Base-by-base conservation (phyloP, 1,139 yeast genomes). In the Geotrichum australiense region DNA sequence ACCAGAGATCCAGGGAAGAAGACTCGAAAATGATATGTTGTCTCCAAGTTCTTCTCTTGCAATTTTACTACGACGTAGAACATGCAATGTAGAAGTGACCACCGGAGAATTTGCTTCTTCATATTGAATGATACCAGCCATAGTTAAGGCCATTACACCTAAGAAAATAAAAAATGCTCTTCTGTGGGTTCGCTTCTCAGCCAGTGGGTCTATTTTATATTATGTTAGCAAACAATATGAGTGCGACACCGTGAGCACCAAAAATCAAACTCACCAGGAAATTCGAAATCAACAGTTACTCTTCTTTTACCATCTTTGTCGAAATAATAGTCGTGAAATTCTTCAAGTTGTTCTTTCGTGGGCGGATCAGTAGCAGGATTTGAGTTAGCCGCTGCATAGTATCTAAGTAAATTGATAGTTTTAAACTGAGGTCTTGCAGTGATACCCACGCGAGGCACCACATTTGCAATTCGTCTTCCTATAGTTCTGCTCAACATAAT, bases 1-100 rank as follows among this genome's bases (percentile, higher is more conserved):
- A 5, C 98, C 98, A 43, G 73, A 66, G 46, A 91, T 80, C 96
- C 96, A 91, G 3, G 98, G 97, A 68, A 82, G 75, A 35, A 82
- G 62, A 39, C 73, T 69, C 23, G 72, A 70, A 58, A 81, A 86
- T 32, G 78, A 77, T 50, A 91, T 83, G 52, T 82, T 79, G 37
- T 73, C 74, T 12, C 98, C 98, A 36, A 91, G 66, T 2, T 67
- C 59, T 15, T 72, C 74, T 35, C 74, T 68, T n/a, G 87, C 91
- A 36, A 65, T 53, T n/a, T 71, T 69, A 2, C 93, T 80, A 57
- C 96, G 72, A 57, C 97, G 75, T 53, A 91, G 66, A 47, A 85
- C 82, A 61, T 86, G 87, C 59, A 91, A 66, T 2, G 94, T 81
- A n/a, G 95, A 87, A 33, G 82, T 74, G 50, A 87, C 81, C 45